Percentiles rank a stretch among this genome's conserved stretches.
Evolutionary conservation across 108 stramenopile genomes (phyloP).

Genomic region (Nitzschia sp.): DNA sequence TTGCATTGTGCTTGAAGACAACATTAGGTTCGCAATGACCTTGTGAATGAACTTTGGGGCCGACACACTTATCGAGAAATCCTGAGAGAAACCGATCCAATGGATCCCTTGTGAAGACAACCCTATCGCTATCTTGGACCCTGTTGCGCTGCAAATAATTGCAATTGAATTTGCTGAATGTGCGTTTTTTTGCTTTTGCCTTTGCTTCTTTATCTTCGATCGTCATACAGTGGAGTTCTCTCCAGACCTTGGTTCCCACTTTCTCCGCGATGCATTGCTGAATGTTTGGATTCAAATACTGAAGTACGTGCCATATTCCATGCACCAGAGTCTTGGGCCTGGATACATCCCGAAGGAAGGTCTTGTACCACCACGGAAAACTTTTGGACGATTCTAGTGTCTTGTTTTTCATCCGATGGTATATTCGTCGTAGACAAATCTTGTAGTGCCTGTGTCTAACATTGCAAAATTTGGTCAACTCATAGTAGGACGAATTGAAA

Average conservation of each 20-base stretch:
- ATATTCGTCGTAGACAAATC: too few species aligned
- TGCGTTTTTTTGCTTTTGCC: background rate
- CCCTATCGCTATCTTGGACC: background rate
- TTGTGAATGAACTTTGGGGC: background rate
- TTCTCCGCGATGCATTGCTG: slow-evolving; percentile 55
- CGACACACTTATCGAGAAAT: slow-evolving; percentile 49
- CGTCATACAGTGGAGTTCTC: slow-evolving; percentile 21
- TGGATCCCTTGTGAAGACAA: slow-evolving; percentile 66
- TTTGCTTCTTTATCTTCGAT: background rate
- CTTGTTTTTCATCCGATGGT: too few species aligned
- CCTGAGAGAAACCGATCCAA: slow-evolving; percentile 60
- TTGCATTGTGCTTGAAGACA: background rate
- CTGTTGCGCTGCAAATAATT: background rate
- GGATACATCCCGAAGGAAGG: slow-evolving; percentile 41
- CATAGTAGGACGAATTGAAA: background rate
- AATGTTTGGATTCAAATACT: slow-evolving; percentile 36
- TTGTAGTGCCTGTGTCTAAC: too few species aligned
- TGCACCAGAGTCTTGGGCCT: slow-evolving; percentile 15
- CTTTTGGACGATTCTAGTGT: too few species aligned
- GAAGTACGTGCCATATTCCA: slow-evolving; percentile 52
- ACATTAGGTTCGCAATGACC: background rate
- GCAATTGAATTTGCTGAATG: background rate
- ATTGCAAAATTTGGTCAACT: too few species aligned
- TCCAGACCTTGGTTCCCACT: slow-evolving; percentile 34
- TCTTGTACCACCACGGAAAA: slow-evolving; percentile 66